Conservation (phyloP, 164 flowering plant genomes). For the Dillenia turbinata region DNA sequence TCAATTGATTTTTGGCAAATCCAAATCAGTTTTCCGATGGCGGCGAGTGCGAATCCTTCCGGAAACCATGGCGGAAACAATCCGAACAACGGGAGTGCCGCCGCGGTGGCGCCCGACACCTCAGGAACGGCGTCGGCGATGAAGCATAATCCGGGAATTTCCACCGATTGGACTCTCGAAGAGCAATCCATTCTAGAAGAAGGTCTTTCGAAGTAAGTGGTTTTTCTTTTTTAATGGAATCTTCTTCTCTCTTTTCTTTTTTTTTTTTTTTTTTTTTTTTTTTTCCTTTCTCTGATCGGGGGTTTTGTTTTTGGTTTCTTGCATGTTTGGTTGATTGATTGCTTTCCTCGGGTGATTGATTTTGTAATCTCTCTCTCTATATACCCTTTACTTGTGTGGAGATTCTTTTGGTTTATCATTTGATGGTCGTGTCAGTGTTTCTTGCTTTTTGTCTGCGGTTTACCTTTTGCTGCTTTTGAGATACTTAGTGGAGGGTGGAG, state of each 20-base stretch:
- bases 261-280: neutral
- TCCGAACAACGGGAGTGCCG: constrained; percentile 27
- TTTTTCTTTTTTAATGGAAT: neutral
- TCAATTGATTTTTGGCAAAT: no score
- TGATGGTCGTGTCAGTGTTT: no score
- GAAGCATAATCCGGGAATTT: constrained; percentile 58
- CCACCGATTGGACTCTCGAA: constrained; percentile 49
- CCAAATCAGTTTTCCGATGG: constrained; percentile 25
- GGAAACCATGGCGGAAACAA: constrained; percentile 38
- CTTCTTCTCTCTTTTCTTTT: neutral
- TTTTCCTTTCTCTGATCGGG: neutral
- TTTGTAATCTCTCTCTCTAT: no score
- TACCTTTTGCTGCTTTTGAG: no score
- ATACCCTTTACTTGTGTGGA: no score
- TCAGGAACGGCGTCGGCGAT: constrained; percentile 24
- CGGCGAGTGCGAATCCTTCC: constrained; percentile 43
- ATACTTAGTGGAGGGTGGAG: no score
- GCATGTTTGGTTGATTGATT: no score
- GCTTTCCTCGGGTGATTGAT: no score
- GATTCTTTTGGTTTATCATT: no score
- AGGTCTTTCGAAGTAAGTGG: constrained; percentile 41
- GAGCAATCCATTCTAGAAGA: constrained; percentile 58
- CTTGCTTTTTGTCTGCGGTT: no score
- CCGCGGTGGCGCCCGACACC: constrained; percentile 12
- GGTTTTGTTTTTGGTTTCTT: neutral